These are phyloP conservation scores for Cruciata laevipes DNA, from an alignment of 257 asterid genomes.

Conservation along the genomic window DNA sequence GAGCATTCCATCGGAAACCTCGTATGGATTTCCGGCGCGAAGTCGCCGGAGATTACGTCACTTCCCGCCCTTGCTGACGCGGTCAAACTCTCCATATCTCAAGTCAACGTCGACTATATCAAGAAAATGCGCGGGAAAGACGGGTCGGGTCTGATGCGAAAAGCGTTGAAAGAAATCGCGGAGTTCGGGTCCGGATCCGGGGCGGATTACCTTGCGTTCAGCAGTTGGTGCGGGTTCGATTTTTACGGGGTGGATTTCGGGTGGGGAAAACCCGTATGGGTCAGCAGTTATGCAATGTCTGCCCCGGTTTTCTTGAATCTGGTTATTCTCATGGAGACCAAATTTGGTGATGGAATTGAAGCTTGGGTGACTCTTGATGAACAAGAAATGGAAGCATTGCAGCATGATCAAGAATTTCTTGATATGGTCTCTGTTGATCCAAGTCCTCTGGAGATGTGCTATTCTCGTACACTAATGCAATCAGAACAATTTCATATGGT, in stretches of 20 bases:
- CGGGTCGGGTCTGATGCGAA: constrained; percentile 34
- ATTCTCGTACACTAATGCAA: not conserved
- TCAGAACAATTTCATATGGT: not conserved
- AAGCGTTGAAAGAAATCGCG: constrained; percentile 38
- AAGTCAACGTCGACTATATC: constrained; percentile 33
- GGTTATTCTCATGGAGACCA: constrained; percentile 42
- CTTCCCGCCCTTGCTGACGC: constrained; percentile 28
- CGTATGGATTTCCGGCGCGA: constrained; percentile 53
- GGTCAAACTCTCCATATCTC: constrained; percentile 31
- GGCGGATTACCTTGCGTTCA: constrained; percentile 46
- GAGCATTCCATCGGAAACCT: constrained; percentile 50
- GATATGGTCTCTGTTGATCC: constrained; percentile 37
- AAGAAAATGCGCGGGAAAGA: constrained; percentile 36
- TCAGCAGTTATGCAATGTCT: constrained; percentile 46
- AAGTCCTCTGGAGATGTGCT: constrained; percentile 33
- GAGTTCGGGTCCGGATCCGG: constrained; percentile 28
- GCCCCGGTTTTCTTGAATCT: constrained; percentile 52
- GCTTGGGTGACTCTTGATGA: constrained; percentile 88
- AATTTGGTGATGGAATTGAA: constrained; percentile 55
- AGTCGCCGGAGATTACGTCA: constrained; percentile 4
- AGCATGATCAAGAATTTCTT: constrained; percentile 32
- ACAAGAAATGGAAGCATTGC: constrained; percentile 42
- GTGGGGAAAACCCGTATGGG: constrained; percentile 78
- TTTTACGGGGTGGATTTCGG: constrained; percentile 69
- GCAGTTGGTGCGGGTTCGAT: constrained; percentile 74